phyloP scores from a whole-genome alignment of 805 yeast genomes.

The Yamadazyma endophytica region DNA sequence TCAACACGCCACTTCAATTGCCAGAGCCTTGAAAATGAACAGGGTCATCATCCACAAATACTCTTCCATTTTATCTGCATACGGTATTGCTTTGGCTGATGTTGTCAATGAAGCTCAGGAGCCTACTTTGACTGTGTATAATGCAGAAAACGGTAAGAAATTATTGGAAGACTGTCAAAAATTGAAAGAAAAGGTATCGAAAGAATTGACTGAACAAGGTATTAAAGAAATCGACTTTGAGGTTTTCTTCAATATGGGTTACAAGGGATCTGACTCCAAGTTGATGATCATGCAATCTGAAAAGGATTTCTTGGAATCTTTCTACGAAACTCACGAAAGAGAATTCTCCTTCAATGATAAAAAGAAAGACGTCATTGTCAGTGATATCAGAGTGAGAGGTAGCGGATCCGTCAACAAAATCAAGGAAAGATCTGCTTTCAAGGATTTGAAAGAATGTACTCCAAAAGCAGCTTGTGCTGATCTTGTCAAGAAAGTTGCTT shows the following conservation, averaged over 20 bases:
- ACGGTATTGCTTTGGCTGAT: slow-evolving; percentile 37
- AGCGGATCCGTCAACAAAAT: slow-evolving; percentile 50
- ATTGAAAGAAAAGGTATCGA: slow-evolving; percentile 10
- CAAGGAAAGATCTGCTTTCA: slow-evolving; percentile 48
- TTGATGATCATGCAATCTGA: slow-evolving; percentile 20
- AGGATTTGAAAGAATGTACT: slow-evolving; percentile 15
- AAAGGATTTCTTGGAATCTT: slow-evolving; percentile 38
- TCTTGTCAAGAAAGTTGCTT: slow-evolving; percentile 4
- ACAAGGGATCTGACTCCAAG: slow-evolving; percentile 22
- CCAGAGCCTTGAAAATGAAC: slow-evolving; percentile 22
- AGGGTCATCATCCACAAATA: slow-evolving; percentile 27
- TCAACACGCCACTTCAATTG: slow-evolving; percentile 22
- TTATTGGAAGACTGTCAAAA: slow-evolving; percentile 13
- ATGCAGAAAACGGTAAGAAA: slow-evolving; percentile 21
- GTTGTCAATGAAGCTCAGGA: slow-evolving; percentile 77
- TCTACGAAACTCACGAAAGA: slow-evolving; percentile 52
- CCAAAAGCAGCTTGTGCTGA: too few species aligned
- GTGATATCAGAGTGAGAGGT: slow-evolving; percentile 71
- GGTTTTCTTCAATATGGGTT: slow-evolving; percentile 17
- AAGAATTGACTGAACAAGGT: slow-evolving; percentile 13
- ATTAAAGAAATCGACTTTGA: slow-evolving; percentile 8
- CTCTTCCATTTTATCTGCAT: slow-evolving; percentile 27
- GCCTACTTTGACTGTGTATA: slow-evolving; percentile 50
- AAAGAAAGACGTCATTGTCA: slow-evolving; percentile 56
- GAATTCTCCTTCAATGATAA: slow-evolving; percentile 69